Evolutionary conservation across 1,284 basidiomycete species (phyloP).

Genomic region (Dichomitus squalens): DNA sequence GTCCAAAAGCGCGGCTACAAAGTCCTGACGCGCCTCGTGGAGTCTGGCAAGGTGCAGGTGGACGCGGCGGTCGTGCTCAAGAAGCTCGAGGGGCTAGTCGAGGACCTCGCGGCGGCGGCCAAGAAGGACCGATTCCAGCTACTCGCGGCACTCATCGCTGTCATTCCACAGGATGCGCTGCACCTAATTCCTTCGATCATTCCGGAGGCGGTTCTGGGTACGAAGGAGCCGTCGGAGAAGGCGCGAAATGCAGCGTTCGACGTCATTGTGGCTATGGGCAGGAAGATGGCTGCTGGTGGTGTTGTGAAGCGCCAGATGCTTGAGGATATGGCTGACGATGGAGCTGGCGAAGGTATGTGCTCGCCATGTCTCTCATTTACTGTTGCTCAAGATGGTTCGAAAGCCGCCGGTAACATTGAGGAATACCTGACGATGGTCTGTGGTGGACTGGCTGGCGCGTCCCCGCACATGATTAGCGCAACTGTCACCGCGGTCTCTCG

Average conservation of each 20-base stretch:
- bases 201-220: slow-evolving; percentile 95
- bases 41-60: slow-evolving; percentile 57
- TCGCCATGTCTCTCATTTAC: background rate
- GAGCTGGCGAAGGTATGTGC: slow-evolving; percentile 55
- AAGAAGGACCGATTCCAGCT: slow-evolving; percentile 92
- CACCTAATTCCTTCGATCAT: slow-evolving; percentile 90
- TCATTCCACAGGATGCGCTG: slow-evolving; percentile 72
- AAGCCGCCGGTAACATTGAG: slow-evolving; percentile 80
- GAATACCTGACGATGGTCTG: slow-evolving; percentile 98
- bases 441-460: slow-evolving; percentile 91
- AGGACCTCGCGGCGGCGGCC: slow-evolving; percentile 79
- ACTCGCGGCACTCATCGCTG: slow-evolving; percentile 72
- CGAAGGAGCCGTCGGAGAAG: slow-evolving; percentile 97
- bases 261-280: slow-evolving; percentile 88
- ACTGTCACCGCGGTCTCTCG: slow-evolving; percentile 94
- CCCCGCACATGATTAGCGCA: slow-evolving; percentile 98
- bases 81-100: slow-evolving; percentile 63
- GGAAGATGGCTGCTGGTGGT: slow-evolving; percentile 90
- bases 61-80: slow-evolving; percentile 64
- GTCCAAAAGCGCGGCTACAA: slow-evolving; percentile 98
- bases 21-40: slow-evolving; percentile 75
- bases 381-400: background rate
- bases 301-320: slow-evolving; percentile 78
- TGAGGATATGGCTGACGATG: slow-evolving; percentile 81
- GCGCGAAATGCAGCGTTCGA: slow-evolving; percentile 91